These are phyloP conservation scores for Evernia prunastri DNA, from an alignment of 495 filamentous ascomycete genomes.

Conservation along the genomic window DNA sequence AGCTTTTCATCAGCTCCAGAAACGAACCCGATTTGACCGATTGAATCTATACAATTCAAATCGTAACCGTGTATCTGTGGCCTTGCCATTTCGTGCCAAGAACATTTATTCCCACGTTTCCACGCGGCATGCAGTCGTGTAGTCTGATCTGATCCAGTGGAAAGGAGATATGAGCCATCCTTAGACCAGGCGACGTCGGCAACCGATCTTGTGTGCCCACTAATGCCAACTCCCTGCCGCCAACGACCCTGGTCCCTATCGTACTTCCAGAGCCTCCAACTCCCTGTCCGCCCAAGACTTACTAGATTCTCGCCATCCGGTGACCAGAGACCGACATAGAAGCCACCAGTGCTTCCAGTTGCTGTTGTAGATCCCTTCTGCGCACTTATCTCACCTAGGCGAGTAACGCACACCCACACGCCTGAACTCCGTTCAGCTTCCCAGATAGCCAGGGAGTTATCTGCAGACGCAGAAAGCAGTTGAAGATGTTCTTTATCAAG, in stretches of 20 bases:
- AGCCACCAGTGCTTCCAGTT: conserved; percentile 89
- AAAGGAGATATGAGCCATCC: conserved; percentile 76
- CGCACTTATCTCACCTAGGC: conserved; percentile 86
- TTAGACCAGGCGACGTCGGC: conserved; percentile 79
- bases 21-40: conserved; percentile 68
- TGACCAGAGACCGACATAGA: conserved; percentile 94
- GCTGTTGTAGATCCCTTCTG: conserved; percentile 94
- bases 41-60: conserved; percentile 81
- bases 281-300: conserved; percentile 82
- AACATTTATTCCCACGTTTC: conserved; percentile 46
- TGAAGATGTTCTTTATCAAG: conserved; percentile 51
- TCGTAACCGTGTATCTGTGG: conserved; percentile 99
- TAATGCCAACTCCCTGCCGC: conserved; percentile 68
- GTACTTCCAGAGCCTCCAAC: conserved; percentile 79
- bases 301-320: conserved; percentile 66
- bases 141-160: conserved; percentile 87
- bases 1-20: conserved; percentile 98
- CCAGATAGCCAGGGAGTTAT: conserved; percentile 93
- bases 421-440: conserved; percentile 73
- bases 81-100: conserved; percentile 93
- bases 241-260: conserved; percentile 54
- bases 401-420: conserved; percentile 77
- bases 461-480: conserved; percentile 85
- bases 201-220: conserved; percentile 74
- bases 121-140: conserved; percentile 89